A percentile compares a stretch with the other conserved stretches of the same genome.
phyloP scores from a whole-genome alignment of 345 rosid species.

The Dipteronia sinensis region DNA sequence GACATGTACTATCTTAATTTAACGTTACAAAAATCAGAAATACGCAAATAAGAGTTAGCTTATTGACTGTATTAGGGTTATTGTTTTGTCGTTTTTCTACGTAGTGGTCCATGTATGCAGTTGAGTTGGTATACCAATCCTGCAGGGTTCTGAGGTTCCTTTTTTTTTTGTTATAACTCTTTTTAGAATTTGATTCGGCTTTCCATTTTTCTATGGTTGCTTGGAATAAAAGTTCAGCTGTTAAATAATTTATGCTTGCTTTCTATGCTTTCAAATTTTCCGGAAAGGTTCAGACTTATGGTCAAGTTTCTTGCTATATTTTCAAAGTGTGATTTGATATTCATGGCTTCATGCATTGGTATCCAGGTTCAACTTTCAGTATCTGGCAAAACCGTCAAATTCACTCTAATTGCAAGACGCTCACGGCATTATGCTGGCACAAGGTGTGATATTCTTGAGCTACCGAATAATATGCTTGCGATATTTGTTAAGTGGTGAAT shows the following conservation, averaged over 20 bases:
- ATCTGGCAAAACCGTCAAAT: conserved; percentile 57
- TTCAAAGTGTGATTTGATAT: conserved; percentile 3
- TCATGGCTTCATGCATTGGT: conserved; percentile 23
- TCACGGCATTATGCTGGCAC: conserved; percentile 98
- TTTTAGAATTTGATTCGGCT: not conserved
- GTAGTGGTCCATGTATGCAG: not conserved
- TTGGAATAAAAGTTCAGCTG: not conserved
- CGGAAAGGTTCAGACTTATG: not conserved
- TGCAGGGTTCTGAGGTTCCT: not conserved
- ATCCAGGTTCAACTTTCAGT: conserved; percentile 70
- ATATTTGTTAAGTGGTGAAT: not conserved
- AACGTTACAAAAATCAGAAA: not conserved
- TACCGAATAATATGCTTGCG: conserved; percentile 2
- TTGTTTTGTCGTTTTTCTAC: not conserved
- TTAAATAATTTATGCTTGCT: conserved; percentile 2
- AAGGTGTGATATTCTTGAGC: conserved; percentile 48
- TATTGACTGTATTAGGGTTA: not conserved
- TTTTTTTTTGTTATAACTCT: not conserved
- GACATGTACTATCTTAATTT: not conserved
- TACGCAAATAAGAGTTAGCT: not conserved
- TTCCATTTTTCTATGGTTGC: not conserved
- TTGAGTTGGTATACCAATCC: not conserved
- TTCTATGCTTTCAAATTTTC: not conserved
- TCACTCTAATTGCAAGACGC: conserved; percentile 86
- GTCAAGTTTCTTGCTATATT: not conserved